Evolutionary conservation across 164 flowering plant genomes (phyloP), one percentile per base, ranked within the genome.

Genomic region (Platanus orientalis): DNA sequence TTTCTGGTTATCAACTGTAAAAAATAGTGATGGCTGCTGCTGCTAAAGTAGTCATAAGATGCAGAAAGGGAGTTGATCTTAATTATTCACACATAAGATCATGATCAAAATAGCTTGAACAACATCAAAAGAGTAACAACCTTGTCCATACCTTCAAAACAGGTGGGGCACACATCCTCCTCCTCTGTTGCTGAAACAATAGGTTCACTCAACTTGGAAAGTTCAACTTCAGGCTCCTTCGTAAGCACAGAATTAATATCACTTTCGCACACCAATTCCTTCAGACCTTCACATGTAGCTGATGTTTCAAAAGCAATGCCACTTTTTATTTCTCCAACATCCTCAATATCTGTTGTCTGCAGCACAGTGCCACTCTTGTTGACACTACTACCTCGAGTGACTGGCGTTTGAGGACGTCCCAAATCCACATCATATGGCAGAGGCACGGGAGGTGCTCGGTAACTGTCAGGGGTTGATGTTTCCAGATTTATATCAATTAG

Each of bases 161-260:
- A 91, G 52, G 82, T 88, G 30, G 95, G 95, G 69, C 97, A 90
- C 55, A 65, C 73, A 73, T 90, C 94, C 75, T 88, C 97, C 64
- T 86, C n/a, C n/a, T n/a, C 89, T 28, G 54, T 55, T 23, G 65
- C 56, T 24, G 67, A 57, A 59, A 34, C 60, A 63, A 63, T 39
- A 32, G 69, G 55, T 45, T 71, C 82, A 49, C 63, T 66, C 60
- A 76, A 26, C 59, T 78, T 83, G 19, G 71, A 48, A 29, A 74
- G 53, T 70, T 79, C 83, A 55, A 68, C 55, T 49, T 72, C 82
- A 40, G 69, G 44, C 57, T 74, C 71, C 58, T 73, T 82, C 59
- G 87, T 81, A 60, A 59, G 71, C 61, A 71, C 52, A 54, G 72
- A 57, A 47, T 71, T 76, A 17, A 65, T 61, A 52, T 71, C 69